Evolutionary conservation across 139 green algal species (phyloP).

Genomic region (Tetradesmus lagerheimii): DNA sequence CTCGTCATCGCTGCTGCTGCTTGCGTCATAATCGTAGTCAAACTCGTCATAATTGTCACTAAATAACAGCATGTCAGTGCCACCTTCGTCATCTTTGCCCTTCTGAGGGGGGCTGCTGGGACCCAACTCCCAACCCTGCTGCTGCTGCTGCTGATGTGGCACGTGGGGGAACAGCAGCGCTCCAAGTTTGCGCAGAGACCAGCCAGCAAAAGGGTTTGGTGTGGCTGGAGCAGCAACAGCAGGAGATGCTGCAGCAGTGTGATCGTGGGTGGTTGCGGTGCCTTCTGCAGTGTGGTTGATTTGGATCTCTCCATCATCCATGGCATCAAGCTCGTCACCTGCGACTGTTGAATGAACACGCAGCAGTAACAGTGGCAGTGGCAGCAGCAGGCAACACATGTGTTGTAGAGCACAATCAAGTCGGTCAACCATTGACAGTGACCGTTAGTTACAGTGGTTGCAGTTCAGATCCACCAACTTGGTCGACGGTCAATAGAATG

Average conservation of each 20-base stretch:
- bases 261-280: neutral
- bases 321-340: neutral
- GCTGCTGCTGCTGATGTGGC: neutral
- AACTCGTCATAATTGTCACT: constrained; percentile 29
- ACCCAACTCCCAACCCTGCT: neutral
- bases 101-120: neutral
- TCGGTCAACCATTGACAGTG: no score
- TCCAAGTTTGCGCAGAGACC: neutral
- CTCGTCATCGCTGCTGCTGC: neutral
- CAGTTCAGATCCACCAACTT: no score
- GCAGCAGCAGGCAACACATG: neutral
- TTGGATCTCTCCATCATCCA: neutral
- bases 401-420: no score
- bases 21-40: neutral
- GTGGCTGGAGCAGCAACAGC: neutral
- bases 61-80: constrained; percentile 1
- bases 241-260: neutral
- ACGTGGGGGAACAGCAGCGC: neutral
- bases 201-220: neutral
- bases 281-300: neutral
- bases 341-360: neutral
- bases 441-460: no score
- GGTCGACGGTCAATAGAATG: no score
- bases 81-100: neutral
- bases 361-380: neutral